phyloP scores from a whole-genome alignment of 768 basidiomycete genomes.

The Mycena albidolilacea region DNA sequence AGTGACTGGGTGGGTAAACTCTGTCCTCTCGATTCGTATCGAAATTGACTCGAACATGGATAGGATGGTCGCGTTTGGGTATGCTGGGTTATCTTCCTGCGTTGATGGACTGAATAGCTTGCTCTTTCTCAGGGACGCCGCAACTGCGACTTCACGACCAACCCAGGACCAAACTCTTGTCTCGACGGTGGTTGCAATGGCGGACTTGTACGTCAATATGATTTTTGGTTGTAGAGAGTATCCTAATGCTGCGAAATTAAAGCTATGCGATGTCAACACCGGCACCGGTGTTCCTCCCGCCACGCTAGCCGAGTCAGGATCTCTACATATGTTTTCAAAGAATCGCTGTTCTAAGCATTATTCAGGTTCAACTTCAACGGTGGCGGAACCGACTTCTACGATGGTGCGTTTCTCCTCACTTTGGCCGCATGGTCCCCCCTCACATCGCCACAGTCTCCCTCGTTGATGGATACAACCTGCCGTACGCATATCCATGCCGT shows the following conservation, averaged over 20 bases:
- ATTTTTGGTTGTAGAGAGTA: slow-evolving; percentile 32
- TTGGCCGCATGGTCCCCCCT: too few relatives aligned
- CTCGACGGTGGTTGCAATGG: slow-evolving; percentile 67
- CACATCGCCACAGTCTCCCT: background rate
- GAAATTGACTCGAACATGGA: background rate
- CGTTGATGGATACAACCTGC: slow-evolving; percentile 13
- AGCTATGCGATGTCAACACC: slow-evolving; percentile 35
- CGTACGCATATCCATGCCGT: background rate
- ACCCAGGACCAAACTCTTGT: slow-evolving; percentile 60
- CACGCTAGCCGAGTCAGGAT: slow-evolving; percentile 52
- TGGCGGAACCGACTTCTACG: slow-evolving; percentile 7
- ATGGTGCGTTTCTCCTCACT: background rate
- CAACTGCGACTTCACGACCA: slow-evolving; percentile 62
- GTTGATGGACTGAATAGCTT: background rate
- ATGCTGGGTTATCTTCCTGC: background rate
- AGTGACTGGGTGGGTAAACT: slow-evolving; percentile 63
- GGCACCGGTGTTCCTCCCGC: slow-evolving; percentile 43
- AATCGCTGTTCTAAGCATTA: too few relatives aligned
- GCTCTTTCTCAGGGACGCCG: slow-evolving; percentile 47
- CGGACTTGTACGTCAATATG: slow-evolving; percentile 57
- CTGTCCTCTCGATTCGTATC: background rate
- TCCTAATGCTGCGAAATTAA: background rate
- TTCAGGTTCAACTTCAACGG: background rate
- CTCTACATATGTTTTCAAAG: slow-evolving; percentile 24
- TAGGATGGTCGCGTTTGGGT: slow-evolving; percentile 35